Percentiles rank a stretch among this genome's conserved stretches.
phyloP scores from a whole-genome alignment of 2,329 filamentous ascomycete genomes.

The Arthrocladium fulminans region DNA sequence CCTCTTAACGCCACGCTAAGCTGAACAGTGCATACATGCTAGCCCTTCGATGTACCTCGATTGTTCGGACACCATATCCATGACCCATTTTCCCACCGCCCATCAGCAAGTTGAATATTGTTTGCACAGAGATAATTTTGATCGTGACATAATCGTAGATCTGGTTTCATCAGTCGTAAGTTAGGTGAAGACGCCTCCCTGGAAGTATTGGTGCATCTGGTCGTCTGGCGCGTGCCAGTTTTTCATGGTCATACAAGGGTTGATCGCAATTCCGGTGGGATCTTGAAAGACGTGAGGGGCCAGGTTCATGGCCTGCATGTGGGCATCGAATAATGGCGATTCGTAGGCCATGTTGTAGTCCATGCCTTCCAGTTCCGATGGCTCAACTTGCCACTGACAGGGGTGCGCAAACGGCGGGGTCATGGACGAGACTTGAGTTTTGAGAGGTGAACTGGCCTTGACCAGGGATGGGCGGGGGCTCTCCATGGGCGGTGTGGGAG shows the following conservation, averaged over 20 bases:
- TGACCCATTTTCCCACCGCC: background rate
- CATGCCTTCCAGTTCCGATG: slow-evolving; percentile 19
- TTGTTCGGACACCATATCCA: background rate
- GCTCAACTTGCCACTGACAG: background rate
- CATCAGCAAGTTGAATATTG: background rate
- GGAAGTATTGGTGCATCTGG: background rate
- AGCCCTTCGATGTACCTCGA: too few species aligned
- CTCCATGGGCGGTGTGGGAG: slow-evolving; percentile 33
- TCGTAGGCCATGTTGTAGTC: slow-evolving; percentile 23
- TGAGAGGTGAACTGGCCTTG: slow-evolving; percentile 25
- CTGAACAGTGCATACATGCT: too few species aligned
- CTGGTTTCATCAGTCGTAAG: background rate
- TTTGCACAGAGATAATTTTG: background rate
- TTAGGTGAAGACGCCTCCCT: background rate
- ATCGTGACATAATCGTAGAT: background rate
- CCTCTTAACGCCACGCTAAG: background rate
- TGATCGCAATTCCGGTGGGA: slow-evolving; percentile 16
- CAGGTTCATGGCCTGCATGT: slow-evolving; percentile 13
- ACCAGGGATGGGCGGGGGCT: slow-evolving; percentile 28
- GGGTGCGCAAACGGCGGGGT: background rate
- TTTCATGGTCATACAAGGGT: slow-evolving; percentile 22
- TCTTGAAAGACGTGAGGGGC: slow-evolving; percentile 16
- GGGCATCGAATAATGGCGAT: slow-evolving; percentile 15
- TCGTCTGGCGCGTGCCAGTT: slow-evolving; percentile 14
- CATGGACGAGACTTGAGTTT: background rate